Evolutionary conservation across 2,329 filamentous ascomycete species (phyloP).

Genomic region (Cladosporium cucumerinum): DNA sequence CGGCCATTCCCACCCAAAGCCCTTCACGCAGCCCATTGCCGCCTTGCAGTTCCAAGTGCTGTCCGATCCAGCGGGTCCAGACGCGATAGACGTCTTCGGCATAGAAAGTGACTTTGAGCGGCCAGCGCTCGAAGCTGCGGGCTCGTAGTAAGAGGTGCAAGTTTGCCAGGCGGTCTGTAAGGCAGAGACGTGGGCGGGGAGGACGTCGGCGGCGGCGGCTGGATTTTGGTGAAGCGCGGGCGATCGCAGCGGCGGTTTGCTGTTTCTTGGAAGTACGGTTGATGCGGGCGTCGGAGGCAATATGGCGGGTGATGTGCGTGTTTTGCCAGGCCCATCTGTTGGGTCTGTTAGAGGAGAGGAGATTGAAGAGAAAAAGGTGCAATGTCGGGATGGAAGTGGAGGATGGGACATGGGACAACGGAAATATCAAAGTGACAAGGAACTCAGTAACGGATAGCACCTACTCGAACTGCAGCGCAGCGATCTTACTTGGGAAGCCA

Average conservation of each 20-base stretch:
- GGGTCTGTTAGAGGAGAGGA: background rate
- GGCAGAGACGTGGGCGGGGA: slow-evolving; percentile 55
- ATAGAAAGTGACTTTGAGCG: slow-evolving; percentile 77
- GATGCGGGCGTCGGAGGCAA: slow-evolving; percentile 62
- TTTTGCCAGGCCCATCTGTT: slow-evolving; percentile 88
- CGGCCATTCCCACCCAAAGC: slow-evolving; percentile 40
- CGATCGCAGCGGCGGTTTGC: slow-evolving; percentile 34
- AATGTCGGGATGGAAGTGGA: background rate
- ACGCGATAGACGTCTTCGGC: slow-evolving; percentile 62
- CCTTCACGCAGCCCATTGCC: slow-evolving; percentile 13
- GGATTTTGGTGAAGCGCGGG: slow-evolving; percentile 36
- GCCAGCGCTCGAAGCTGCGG: slow-evolving; percentile 78
- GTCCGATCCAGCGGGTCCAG: slow-evolving; percentile 62
- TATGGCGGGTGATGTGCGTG: slow-evolving; percentile 74
- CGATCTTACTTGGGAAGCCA: slow-evolving; percentile 82
- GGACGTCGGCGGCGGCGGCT: slow-evolving; percentile 46
- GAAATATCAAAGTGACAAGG: background rate
- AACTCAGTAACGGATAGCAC: slow-evolving; percentile 31
- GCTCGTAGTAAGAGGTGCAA: slow-evolving; percentile 76
- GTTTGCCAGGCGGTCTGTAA: slow-evolving; percentile 72
- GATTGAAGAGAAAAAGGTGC: background rate
- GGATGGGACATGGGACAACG: background rate
- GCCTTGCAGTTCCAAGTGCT: slow-evolving; percentile 40
- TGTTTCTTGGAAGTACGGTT: slow-evolving; percentile 40
- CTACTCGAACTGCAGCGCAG: slow-evolving; percentile 91